These are phyloP conservation scores for Cenchrus purpureus DNA, from an alignment of 176 grass and related monocot species.

Conservation along the genomic window DNA sequence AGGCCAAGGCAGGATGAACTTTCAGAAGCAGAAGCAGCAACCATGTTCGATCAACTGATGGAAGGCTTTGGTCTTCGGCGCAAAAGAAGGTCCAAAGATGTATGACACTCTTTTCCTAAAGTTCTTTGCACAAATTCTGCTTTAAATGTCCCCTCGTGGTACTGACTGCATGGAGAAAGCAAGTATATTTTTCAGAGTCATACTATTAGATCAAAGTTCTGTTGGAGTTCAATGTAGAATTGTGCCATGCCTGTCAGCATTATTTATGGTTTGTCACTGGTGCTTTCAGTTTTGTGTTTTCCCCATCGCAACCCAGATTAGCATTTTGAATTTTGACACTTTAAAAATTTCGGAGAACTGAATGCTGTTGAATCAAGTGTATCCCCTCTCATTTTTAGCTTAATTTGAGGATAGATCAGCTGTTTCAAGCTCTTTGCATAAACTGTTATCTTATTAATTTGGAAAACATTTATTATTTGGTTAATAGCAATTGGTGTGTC, in stretches of 20 bases:
- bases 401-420: neutral
- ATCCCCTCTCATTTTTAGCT: neutral
- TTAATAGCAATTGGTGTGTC: neutral
- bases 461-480: neutral
- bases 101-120: constrained; percentile 23
- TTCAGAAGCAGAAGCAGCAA: constrained; percentile 68
- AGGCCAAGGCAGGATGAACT: constrained; percentile 55
- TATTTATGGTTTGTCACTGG: neutral
- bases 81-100: constrained; percentile 61
- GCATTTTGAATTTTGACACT: no score
- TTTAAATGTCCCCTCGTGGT: neutral
- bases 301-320: no score
- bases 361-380: neutral
- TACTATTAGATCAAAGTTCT: neutral
- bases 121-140: neutral
- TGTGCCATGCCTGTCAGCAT: neutral
- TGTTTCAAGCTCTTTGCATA: neutral
- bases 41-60: constrained; percentile 79
- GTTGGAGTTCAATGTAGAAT: neutral
- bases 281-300: neutral
- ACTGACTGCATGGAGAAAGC: neutral
- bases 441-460: neutral
- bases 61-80: constrained; percentile 78
- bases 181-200: neutral
- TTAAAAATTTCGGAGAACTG: neutral